Base-by-base conservation (phyloP, 345 rosid species). In the Corchorus olitorius region DNA sequence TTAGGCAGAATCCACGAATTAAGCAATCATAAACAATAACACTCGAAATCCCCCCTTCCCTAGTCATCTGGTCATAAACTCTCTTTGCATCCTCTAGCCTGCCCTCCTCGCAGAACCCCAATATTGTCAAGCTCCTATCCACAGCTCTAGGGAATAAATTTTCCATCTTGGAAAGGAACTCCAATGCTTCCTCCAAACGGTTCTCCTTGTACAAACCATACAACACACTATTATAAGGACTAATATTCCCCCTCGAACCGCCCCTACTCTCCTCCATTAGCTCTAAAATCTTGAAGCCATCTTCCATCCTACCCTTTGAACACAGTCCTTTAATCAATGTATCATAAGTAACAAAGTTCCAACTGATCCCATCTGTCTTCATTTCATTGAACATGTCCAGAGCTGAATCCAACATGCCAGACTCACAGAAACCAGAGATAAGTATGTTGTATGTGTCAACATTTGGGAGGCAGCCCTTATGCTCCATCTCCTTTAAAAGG, bases 401-500 rank as follows among this genome's bases (percentile, higher is more conserved):
- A 34, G 96, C 94, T 27, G 74, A 80, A 62, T 92, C 92, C 79
- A 93, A 76, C 91, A 88, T 86, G 39, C 88, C 81, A 19, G 72
- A 62, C 20, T 85, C 84, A 56, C 89, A 93, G 74, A 83, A 92
- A 33, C 97, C 94, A 19, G 85, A 71, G 34, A 95, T 92, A 77
- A 93, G 80, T 76, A 74, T 62, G 72, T 92, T 93, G 75, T 89
- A 92, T 9, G 96, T 87, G 65, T 89, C 92, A 5, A 72, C 91
- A 82, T 90, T 92, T 5, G 97, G 89, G 78, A 95, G 91, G 69
- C 94, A 85, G 5, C 97, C 98, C 43, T 88, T 89, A 48, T 82
- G 80, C 81, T 93, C 98, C 98, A 95, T 93, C 86, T 88, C 91
- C 73, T 84, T 84, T 70, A 92, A 76, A 76, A 91, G 87, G 8